These are phyloP conservation scores for Oenanthe sinensis DNA, from an alignment of 129 eudicot species.

Conservation along the genomic window DNA sequence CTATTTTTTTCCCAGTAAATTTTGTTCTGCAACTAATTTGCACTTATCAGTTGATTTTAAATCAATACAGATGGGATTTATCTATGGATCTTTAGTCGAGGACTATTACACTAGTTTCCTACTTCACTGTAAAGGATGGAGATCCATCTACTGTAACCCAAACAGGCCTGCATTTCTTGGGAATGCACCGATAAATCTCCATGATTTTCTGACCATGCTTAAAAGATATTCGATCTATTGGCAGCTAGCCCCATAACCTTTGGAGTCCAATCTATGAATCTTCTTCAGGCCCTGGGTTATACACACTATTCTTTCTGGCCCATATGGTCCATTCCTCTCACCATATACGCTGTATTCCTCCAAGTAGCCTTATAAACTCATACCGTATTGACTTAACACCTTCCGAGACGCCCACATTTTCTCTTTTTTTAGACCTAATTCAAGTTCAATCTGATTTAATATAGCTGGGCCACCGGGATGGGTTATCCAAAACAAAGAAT, in stretches of 20 bases:
- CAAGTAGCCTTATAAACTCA: slow-evolving; percentile 37
- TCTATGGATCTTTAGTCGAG: slow-evolving; percentile 49
- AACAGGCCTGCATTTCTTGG: slow-evolving; percentile 42
- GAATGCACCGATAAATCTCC: slow-evolving; percentile 39
- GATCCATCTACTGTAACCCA: slow-evolving; percentile 25
- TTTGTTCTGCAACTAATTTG: no score
- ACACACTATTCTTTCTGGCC: slow-evolving; percentile 35
- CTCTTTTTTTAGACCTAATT: neutral
- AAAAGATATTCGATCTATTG: slow-evolving; percentile 34
- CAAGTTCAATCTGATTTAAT: neutral
- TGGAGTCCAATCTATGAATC: slow-evolving; percentile 30
- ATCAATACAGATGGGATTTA: slow-evolving; percentile 32
- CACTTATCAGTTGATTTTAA: neutral
- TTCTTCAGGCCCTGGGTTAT: slow-evolving; percentile 35
- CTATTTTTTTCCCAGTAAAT: no score
- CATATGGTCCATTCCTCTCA: slow-evolving; percentile 35
- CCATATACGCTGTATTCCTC: slow-evolving; percentile 43
- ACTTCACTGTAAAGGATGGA: slow-evolving; percentile 41
- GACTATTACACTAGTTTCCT: slow-evolving; percentile 34
- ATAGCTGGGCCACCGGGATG: neutral
- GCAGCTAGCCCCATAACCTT: slow-evolving; percentile 24
- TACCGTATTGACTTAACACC: neutral
- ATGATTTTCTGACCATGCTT: slow-evolving; percentile 36
- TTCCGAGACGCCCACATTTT: neutral
- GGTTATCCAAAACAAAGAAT: neutral